phyloP scores from a whole-genome alignment of 1,284 basidiomycete genomes.

The Puccinia triticina region DNA sequence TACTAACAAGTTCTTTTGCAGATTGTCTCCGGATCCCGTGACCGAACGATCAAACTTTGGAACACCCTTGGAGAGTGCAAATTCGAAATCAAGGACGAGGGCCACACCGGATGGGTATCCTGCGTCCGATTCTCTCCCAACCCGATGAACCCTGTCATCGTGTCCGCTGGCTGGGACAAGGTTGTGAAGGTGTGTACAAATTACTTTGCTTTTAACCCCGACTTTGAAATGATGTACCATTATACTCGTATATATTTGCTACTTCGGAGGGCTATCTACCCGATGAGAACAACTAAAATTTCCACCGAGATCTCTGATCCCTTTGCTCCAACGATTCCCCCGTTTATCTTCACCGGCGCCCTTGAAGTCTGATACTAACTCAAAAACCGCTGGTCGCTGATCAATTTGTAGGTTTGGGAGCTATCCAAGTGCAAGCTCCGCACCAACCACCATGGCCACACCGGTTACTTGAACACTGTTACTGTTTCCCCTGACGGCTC shows the following conservation, averaged over 20 bases:
- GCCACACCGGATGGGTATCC: conserved; percentile 96
- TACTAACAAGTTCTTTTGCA: conserved; percentile 88
- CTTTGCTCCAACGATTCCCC: background rate
- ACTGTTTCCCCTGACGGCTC: conserved; percentile 99
- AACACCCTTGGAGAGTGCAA: conserved; percentile 99
- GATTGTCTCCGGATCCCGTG: conserved; percentile 97
- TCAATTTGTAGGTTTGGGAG: conserved; percentile 86
- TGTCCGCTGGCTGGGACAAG: conserved; percentile 99
- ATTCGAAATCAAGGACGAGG: conserved; percentile 99
- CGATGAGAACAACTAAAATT: conserved; percentile 70
- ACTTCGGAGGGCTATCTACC: conserved; percentile 73
- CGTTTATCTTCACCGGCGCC: background rate
- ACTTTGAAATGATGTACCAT: conserved; percentile 64
- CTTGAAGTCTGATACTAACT: background rate
- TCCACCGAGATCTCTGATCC: conserved; percentile 77
- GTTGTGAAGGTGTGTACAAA: conserved; percentile 83
- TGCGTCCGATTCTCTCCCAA: conserved; percentile 99
- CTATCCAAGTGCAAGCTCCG: conserved; percentile 99
- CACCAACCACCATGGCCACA: conserved; percentile 99
- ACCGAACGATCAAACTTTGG: conserved; percentile 99
- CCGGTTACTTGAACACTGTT: conserved; percentile 98
- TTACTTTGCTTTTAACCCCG: conserved; percentile 39
- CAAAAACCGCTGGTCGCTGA: background rate
- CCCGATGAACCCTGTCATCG: conserved; percentile 95
- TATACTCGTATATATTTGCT: conserved; percentile 69